Percentiles rank a stretch among this genome's conserved stretches.
These are phyloP conservation scores for Pharus latifolius DNA, from an alignment of 176 grass and related monocot species.

Conservation along the genomic window DNA sequence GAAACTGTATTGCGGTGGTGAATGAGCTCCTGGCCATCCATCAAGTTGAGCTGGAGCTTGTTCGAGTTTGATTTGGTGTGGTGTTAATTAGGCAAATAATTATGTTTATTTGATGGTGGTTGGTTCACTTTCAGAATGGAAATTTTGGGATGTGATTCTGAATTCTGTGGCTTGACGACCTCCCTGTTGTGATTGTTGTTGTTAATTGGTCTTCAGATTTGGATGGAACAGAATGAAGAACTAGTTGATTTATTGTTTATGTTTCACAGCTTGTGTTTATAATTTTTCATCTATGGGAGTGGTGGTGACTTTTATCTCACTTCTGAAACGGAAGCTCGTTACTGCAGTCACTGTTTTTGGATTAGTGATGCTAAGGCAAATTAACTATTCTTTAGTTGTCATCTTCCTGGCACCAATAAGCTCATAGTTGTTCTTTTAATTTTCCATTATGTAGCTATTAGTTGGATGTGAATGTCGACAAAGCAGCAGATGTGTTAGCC, in stretches of 20 bases:
- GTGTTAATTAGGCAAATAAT: neutral
- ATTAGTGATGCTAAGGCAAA: neutral
- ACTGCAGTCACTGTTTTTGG: neutral
- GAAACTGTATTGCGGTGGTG: neutral
- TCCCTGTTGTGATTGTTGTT: neutral
- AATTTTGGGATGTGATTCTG: neutral
- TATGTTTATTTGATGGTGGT: slow-evolving; percentile 2
- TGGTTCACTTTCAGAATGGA: neutral
- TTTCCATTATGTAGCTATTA: slow-evolving; percentile 24
- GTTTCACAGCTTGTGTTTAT: no score
- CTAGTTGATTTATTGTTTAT: no score
- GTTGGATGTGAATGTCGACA: slow-evolving; percentile 41
- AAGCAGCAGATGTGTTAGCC: slow-evolving; percentile 27
- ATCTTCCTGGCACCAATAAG: neutral
- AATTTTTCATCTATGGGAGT: no score
- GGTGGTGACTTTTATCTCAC: neutral
- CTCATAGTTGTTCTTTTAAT: neutral
- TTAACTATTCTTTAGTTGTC: neutral
- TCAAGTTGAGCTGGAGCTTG: neutral
- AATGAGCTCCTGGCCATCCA: neutral
- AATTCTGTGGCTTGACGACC: neutral
- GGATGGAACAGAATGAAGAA: no score
- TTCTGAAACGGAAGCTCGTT: neutral
- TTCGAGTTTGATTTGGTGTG: neutral
- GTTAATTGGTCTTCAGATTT: neutral